phyloP scores from a whole-genome alignment of 441 rosid genomes.

The Croton setiger region DNA sequence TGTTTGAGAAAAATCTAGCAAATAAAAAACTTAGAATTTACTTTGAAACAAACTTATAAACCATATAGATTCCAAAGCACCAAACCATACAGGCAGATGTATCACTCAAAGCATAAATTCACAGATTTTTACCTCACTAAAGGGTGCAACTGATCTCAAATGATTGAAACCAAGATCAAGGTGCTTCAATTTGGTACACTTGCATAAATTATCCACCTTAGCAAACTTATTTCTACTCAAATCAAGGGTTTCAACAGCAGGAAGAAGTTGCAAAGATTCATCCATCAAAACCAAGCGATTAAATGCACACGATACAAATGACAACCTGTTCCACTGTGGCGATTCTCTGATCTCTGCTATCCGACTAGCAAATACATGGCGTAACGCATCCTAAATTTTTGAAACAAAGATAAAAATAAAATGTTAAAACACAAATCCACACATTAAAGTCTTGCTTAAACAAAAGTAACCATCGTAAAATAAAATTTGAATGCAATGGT shows the following conservation, averaged over 20 bases:
- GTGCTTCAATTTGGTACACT: constrained; percentile 78
- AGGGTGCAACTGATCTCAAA: constrained; percentile 62
- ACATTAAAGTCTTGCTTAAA: neutral
- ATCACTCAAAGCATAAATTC: constrained; percentile 1
- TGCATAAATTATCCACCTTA: constrained; percentile 79
- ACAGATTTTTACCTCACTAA: constrained; percentile 58
- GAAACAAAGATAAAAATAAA: constrained; percentile 10
- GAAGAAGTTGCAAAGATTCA: constrained; percentile 97
- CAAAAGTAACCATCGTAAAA: neutral
- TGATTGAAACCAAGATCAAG: constrained; percentile 94
- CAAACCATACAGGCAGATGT: neutral
- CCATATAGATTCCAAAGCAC: constrained; percentile 3
- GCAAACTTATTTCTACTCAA: constrained; percentile 89
- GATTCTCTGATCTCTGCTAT: constrained; percentile 78
- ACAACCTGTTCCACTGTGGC: constrained; percentile 79
- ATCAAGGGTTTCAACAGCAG: constrained; percentile 92
- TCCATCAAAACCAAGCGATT: constrained; percentile 93
- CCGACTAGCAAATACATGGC: constrained; percentile 95
- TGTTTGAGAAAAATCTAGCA: neutral
- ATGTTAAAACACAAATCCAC: neutral
- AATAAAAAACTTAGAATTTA: neutral
- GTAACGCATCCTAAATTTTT: constrained; percentile 68
- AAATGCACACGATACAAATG: constrained; percentile 80
- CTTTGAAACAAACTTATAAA: neutral
- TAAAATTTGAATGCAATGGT: neutral